These are phyloP conservation scores for Cladosporium sp. DNA, from an alignment of 2,329 filamentous ascomycete genomes.

Conservation along the genomic window DNA sequence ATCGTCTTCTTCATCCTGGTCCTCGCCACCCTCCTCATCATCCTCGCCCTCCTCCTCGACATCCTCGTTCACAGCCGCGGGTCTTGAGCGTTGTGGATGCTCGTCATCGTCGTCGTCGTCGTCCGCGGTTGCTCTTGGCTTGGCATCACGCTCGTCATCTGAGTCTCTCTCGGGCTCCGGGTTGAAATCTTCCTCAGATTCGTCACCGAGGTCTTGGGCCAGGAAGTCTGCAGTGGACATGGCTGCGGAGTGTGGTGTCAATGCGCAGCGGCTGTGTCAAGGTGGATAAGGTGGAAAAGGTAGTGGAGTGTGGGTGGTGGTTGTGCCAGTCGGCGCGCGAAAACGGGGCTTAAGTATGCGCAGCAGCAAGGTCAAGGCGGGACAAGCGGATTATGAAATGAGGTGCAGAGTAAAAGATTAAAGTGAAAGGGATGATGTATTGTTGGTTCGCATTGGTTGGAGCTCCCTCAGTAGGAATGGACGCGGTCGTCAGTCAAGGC, in stretches of 20 bases:
- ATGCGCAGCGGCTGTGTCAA: too few relatives aligned
- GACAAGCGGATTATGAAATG: neutral
- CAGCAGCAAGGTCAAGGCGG: neutral
- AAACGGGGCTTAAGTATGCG: neutral
- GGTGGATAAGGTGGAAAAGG: too few relatives aligned
- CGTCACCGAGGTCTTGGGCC: constrained; percentile 56
- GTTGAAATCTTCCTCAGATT: constrained; percentile 80
- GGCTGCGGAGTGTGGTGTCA: constrained; percentile 6
- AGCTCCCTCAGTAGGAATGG: neutral
- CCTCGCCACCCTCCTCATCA: constrained; percentile 60
- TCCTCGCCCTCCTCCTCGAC: constrained; percentile 57
- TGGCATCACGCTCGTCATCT: constrained; percentile 62
- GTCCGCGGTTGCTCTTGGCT: constrained; percentile 35
- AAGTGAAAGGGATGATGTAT: constrained; percentile 10
- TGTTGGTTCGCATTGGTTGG: neutral
- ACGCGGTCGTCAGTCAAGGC: neutral
- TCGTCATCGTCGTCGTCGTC: constrained; percentile 43
- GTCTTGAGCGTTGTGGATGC: constrained; percentile 35
- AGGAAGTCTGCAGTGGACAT: constrained; percentile 44
- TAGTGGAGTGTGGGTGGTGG: neutral
- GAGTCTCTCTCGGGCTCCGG: constrained; percentile 73
- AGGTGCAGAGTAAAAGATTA: neutral
- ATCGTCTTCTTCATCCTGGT: constrained; percentile 49
- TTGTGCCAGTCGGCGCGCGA: constrained; percentile 5
- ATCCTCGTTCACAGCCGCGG: constrained; percentile 51